A percentile compares a stretch with the other conserved stretches of the same genome.
These are phyloP conservation scores for Linnemannia exigua DNA, from an alignment of 192 early-diverging fungal genomes.

Conservation along the genomic window DNA sequence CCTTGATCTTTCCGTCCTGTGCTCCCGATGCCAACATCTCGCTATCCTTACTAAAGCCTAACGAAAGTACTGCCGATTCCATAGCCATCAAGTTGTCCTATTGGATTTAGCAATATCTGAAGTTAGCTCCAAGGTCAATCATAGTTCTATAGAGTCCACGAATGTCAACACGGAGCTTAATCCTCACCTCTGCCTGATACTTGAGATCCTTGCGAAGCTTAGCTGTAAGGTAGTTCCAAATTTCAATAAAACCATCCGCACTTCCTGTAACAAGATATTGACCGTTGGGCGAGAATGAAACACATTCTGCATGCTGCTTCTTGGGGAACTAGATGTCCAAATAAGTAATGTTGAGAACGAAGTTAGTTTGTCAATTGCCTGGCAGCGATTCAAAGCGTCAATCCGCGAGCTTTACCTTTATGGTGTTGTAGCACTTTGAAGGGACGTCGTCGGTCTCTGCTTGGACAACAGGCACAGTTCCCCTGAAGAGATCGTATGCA, in stretches of 20 bases:
- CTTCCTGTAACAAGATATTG: conserved; percentile 90
- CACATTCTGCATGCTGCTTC: conserved; percentile 84
- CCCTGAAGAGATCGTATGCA: conserved; percentile 87
- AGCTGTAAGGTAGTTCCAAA: conserved; percentile 95
- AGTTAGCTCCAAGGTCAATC: too few species aligned
- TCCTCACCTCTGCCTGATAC: conserved; percentile 87
- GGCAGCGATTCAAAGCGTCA: neutral
- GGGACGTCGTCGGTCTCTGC: conserved; percentile 83
- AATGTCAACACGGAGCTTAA: neutral
- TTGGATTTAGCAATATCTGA: too few species aligned
- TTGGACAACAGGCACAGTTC: conserved; percentile 70
- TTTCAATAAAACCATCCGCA: conserved; percentile 95
- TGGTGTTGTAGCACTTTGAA: conserved; percentile 77
- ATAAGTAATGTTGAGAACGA: too few species aligned
- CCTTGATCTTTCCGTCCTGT: conserved; percentile 87
- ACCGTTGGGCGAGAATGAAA: conserved; percentile 87
- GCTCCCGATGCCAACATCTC: conserved; percentile 88
- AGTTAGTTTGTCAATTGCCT: neutral
- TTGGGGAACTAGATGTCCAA: conserved; percentile 81
- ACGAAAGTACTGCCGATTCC: conserved; percentile 84
- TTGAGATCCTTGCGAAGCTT: conserved; percentile 90
- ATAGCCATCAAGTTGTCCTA: conserved; percentile 93
- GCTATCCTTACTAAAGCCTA: conserved; percentile 85
- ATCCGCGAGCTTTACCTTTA: conserved; percentile 72
- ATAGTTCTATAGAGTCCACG: neutral